phyloP scores from a whole-genome alignment of 306 rosid genomes.

The barrel medic (Medicago truncatula) region MtrunA17r5.0-ANR NC_053044.1:1895501-1896000 shows the following conservation, averaged over 20 bases:
- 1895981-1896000: too few relatives aligned
- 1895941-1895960: too few relatives aligned
- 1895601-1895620: background rate
- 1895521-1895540: constrained; percentile 92
- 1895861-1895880: too few relatives aligned
- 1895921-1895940: too few relatives aligned
- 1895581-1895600: constrained; percentile 70
- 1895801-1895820: too few relatives aligned
- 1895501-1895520: constrained; percentile 84
- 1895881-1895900: too few relatives aligned
- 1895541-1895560: constrained; percentile 94
- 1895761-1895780: too few relatives aligned
- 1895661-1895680: constrained; percentile 13
- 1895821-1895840: too few relatives aligned
- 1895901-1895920: too few relatives aligned
- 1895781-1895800: too few relatives aligned
- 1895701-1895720: constrained; percentile 21
- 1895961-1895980: too few relatives aligned
- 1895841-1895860: too few relatives aligned
- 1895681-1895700: constrained; percentile 14
- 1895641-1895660: constrained; percentile 9
- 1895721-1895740: background rate
- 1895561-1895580: constrained; percentile 98
- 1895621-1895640: constrained; percentile 31
- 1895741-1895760: constrained; percentile 31